A percentile compares a stretch with the other conserved stretches of the same genome.
Evolutionary conservation across 345 rosid species (phyloP).

Genomic region (Populus pruinosa): DNA sequence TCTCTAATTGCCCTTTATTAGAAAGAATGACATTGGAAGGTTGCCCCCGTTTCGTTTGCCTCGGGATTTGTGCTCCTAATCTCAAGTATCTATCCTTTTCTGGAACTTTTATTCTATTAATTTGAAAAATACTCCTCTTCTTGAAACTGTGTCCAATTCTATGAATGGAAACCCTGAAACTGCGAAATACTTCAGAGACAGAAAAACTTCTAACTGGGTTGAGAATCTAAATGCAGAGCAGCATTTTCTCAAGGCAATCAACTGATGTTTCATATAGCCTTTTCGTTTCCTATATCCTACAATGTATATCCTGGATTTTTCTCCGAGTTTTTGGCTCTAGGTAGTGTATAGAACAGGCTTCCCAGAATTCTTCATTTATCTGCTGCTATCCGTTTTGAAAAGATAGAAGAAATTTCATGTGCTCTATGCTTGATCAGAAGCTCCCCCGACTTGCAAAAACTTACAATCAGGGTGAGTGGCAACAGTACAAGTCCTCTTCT

Average conservation of each 20-base stretch:
- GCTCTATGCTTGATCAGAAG: constrained; percentile 20
- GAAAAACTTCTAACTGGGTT: constrained; percentile 3
- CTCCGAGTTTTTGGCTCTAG: constrained; percentile 3
- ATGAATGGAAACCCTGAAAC: constrained; percentile 6
- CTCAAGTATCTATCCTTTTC: neutral
- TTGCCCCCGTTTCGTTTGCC: neutral
- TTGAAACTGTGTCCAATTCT: neutral
- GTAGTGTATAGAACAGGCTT: constrained; percentile 9
- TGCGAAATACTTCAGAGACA: neutral
- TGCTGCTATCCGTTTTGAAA: neutral
- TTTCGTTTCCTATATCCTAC: neutral
- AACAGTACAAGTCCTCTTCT: too few species aligned
- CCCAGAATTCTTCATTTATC: neutral
- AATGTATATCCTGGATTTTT: neutral
- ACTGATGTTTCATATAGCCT: neutral
- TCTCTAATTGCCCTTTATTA: constrained; percentile 5
- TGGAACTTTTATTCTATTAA: constrained; percentile 10
- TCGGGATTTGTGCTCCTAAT: constrained; percentile 7
- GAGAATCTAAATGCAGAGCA: neutral
- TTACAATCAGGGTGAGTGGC: constrained; percentile 4
- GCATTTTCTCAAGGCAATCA: neutral
- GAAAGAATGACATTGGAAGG: neutral
- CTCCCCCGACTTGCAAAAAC: constrained; percentile 17
- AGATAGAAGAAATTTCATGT: constrained; percentile 9
- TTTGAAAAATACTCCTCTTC: constrained; percentile 3